Percentiles rank a stretch among this genome's conserved stretches.
These are phyloP conservation scores for Lachnellula suecica DNA, from an alignment of 2,329 filamentous ascomycete species.

Conservation along the genomic window DNA sequence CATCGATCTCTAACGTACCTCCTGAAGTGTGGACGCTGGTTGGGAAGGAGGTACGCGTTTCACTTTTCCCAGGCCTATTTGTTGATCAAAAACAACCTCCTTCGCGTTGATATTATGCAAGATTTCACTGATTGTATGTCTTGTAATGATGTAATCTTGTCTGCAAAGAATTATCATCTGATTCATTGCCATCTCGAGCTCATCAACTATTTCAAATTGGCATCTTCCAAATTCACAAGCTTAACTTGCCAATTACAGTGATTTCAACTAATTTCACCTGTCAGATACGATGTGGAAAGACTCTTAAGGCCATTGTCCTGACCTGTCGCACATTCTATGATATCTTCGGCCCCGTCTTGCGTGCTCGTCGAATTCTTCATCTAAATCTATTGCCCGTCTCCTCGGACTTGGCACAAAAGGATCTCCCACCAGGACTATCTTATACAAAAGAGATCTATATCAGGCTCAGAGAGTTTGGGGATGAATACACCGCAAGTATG, in stretches of 20 bases:
- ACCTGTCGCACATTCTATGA: slow-evolving; percentile 5
- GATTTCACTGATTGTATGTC: too few relatives aligned
- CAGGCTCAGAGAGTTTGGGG: neutral
- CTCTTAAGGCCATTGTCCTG: slow-evolving; percentile 33
- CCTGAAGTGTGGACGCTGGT: neutral
- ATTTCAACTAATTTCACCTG: neutral
- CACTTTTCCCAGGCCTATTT: neutral
- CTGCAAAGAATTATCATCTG: too few relatives aligned
- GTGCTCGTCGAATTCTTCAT: neutral
- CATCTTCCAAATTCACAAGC: neutral
- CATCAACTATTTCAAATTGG: neutral
- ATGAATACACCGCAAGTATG: slow-evolving; percentile 1
- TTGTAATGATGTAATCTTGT: too few relatives aligned
- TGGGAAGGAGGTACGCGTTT: neutral
- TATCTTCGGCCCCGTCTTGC: slow-evolving; percentile 3
- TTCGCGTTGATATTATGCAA: too few relatives aligned
- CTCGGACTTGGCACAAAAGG: neutral
- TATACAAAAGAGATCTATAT: slow-evolving; percentile 10
- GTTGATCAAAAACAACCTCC: neutral
- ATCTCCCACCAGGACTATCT: neutral
- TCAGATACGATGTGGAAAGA: neutral
- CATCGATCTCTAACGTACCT: neutral
- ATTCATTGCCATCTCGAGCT: neutral
- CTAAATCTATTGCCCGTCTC: neutral
- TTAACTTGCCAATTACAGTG: neutral